Conservation (phyloP, 805 yeast genomes). For the Jamesozyma jinghongensis region DNA sequence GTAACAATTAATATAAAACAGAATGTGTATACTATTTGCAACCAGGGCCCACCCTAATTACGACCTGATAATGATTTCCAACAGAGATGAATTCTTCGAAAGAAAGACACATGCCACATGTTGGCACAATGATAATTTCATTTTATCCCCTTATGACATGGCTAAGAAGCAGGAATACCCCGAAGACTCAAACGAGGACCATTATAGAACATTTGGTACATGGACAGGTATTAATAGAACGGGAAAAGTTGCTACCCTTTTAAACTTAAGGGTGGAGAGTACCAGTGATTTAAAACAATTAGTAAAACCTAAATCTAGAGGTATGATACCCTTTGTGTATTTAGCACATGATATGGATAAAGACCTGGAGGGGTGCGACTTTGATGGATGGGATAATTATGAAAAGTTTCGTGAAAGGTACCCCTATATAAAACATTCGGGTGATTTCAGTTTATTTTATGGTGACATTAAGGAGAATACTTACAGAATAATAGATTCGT, state of each 20-base stretch:
- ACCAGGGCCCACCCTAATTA: conserved; percentile 63
- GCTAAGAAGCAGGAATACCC: conserved; percentile 26
- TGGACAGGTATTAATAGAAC: conserved; percentile 71
- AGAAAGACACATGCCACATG: conserved; percentile 62
- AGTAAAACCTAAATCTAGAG: conserved; percentile 32
- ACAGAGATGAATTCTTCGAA: conserved; percentile 76
- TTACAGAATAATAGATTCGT: conserved; percentile 24
- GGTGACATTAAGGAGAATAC: conserved; percentile 25
- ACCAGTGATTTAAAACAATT: not conserved
- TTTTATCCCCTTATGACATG: conserved; percentile 66
- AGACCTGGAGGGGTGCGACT: conserved; percentile 8
- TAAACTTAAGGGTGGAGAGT: conserved; percentile 53
- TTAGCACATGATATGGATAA: conserved; percentile 21
- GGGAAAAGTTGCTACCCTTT: conserved; percentile 61
- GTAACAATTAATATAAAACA: not conserved
- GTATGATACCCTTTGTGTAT: conserved; percentile 36
- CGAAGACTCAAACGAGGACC: conserved; percentile 2
- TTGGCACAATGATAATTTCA: conserved; percentile 24
- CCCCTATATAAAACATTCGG: conserved; percentile 15
- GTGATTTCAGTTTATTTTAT: conserved; percentile 31
- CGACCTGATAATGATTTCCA: conserved; percentile 68
- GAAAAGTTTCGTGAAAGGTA: conserved; percentile 18
- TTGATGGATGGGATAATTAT: conserved; percentile 22
- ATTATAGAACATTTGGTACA: conserved; percentile 60
- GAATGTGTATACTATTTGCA: conserved; percentile 73